Evolutionary conservation across 495 filamentous ascomycete species (phyloP), one percentile per base, ranked within the genome.

Genomic region (Tirmania nivea): DNA sequence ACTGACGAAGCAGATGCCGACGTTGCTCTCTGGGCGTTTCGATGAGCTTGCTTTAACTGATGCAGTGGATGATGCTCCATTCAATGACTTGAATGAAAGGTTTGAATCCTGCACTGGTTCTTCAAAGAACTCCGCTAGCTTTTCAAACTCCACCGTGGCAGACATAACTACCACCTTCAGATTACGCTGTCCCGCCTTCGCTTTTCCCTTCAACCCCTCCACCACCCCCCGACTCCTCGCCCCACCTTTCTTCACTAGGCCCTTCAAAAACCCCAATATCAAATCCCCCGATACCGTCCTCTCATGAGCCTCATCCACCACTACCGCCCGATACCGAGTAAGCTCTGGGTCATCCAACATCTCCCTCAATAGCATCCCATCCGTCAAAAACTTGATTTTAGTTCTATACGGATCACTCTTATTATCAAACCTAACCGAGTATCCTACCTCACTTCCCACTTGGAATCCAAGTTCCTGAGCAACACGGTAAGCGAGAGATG

Each of bases 261-360:
- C 67, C 62, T 80, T 84, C 56, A 96, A 66, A 59, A 99, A 96
- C 0, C 92, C 92, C 50, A 85, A 70, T 0, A 92, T 69, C 50
- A 96, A 67, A 70, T 99, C 92, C 14, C 94, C 89, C 61, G 94
- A 94, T n/a, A 94, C 77, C 53, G 89, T 92, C 53, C 92, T 75
- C 68, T 99, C 92, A 68, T 99, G 92, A 3, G 96, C 86, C 63
- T 99, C 92, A 69, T 99, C 92, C 10, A 99, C 84, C 50, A 96
- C 73, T 3, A 99, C 74, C 1, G 81, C 85, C 57, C 84, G 89
- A 63, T 99, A 99, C 60, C 82, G 76, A 34, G 72, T 75, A 58
- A 99, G 69, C 65, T 77, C 71, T 2, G 89, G 86, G 65, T 96
- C 92, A 52, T 80, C 74, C 47, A 96, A 67, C 70, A 96, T 80